Conservation (phyloP, 306 rosid species). For the Quercus wislizeni region DNA sequence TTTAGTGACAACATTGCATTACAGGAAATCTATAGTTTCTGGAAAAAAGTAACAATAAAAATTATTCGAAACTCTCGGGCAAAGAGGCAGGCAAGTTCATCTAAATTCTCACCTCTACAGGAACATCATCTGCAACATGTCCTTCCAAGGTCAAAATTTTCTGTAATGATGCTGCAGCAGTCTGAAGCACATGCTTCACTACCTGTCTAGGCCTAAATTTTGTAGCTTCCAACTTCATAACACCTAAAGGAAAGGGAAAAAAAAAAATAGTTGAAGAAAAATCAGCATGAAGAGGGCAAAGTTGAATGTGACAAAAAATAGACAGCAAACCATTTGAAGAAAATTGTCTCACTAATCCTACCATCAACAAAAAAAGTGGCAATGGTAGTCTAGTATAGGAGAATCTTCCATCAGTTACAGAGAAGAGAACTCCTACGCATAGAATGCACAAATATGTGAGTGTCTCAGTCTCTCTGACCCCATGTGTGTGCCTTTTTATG, state of each 20-base stretch:
- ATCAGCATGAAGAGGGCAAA: not conserved
- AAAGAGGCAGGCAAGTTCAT: not conserved
- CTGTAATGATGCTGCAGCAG: conserved; percentile 95
- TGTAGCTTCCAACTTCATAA: conserved; percentile 90
- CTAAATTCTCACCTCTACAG: conserved; percentile 64
- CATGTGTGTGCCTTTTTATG: not conserved
- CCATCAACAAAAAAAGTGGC: not conserved
- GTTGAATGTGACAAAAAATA: not conserved
- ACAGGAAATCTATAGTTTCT: not conserved
- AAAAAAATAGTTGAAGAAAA: not conserved
- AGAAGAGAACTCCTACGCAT: not conserved
- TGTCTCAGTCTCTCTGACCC: not conserved
- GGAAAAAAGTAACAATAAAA: not conserved
- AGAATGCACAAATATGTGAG: not conserved
- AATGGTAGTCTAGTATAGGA: too few species aligned
- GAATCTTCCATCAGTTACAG: not conserved
- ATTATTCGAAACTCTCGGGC: not conserved
- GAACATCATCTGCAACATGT: conserved; percentile 81
- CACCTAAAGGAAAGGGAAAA: conserved; percentile 49
- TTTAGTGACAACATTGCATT: not conserved
- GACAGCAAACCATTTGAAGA: not conserved
- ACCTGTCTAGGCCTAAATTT: conserved; percentile 87
- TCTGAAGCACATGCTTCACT: conserved; percentile 89
- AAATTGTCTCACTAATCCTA: not conserved
- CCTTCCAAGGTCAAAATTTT: conserved; percentile 85